Conservation (phyloP, 2,329 filamentous ascomycete genomes). For the Apiospora marii region DNA sequence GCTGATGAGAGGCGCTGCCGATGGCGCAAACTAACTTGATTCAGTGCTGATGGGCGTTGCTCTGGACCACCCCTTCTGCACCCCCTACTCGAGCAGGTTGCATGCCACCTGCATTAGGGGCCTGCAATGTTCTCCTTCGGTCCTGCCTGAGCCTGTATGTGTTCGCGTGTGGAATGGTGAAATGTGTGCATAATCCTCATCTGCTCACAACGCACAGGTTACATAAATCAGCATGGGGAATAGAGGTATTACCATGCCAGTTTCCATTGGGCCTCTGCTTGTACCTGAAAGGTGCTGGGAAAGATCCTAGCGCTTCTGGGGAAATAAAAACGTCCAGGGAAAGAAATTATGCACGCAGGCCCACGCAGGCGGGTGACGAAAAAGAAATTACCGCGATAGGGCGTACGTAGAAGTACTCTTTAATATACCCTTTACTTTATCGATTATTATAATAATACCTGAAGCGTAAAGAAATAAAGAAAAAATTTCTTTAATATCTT, state of each 20-base stretch:
- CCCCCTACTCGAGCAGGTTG: background rate
- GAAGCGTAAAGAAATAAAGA: too few species aligned
- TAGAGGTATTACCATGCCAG: background rate
- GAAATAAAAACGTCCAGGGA: slow-evolving; percentile 13
- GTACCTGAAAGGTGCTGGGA: background rate
- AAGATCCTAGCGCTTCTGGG: slow-evolving; percentile 11
- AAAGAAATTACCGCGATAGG: too few species aligned
- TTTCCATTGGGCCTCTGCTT: background rate
- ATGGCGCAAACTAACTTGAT: slow-evolving; percentile 1
- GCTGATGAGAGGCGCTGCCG: slow-evolving; percentile 7
- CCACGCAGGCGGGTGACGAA: too few species aligned
- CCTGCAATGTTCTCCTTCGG: slow-evolving; percentile 2
- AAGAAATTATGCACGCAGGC: slow-evolving; percentile 18
- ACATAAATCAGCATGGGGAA: slow-evolving; percentile 7
- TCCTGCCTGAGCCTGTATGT: background rate
- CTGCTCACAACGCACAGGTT: background rate
- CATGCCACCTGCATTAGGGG: background rate
- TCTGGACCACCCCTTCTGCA: slow-evolving; percentile 15
- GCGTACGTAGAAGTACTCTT: too few species aligned
- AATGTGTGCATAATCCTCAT: slow-evolving; percentile 1
- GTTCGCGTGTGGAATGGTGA: background rate
- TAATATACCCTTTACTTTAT: too few species aligned
- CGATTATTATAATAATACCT: too few species aligned
- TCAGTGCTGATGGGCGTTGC: slow-evolving; percentile 10
- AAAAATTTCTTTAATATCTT: too few species aligned